Conservation (phyloP, 2,329 filamentous ascomycete species). For the Leptographium lundbergii region DNA sequence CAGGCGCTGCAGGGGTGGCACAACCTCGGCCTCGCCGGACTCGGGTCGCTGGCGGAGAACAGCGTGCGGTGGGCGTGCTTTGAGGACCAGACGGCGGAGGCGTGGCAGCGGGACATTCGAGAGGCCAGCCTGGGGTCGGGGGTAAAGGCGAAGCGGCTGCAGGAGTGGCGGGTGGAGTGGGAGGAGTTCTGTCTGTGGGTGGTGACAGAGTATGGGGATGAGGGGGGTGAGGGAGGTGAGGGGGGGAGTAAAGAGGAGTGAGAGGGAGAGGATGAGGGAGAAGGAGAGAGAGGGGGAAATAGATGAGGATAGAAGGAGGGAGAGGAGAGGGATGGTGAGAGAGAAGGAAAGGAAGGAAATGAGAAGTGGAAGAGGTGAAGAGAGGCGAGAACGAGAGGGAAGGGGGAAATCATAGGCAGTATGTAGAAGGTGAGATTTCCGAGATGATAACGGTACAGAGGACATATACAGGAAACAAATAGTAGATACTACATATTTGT, state of each 20-base stretch:
- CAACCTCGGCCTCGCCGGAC: slow-evolving; percentile 74
- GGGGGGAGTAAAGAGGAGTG: too few species aligned
- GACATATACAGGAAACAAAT: too few species aligned
- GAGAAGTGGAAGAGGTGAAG: too few species aligned
- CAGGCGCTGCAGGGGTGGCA: slow-evolving; percentile 85
- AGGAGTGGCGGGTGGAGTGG: slow-evolving; percentile 71
- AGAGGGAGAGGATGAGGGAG: slow-evolving; percentile 6
- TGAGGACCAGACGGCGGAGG: slow-evolving; percentile 59
- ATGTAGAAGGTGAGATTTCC: too few species aligned
- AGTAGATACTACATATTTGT: too few species aligned
- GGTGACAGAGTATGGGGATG: slow-evolving; percentile 58
- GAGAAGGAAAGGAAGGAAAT: not conserved
- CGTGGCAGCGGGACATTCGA: slow-evolving; percentile 62
- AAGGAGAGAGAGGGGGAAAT: not conserved
- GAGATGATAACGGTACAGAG: too few species aligned
- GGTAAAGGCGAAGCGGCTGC: slow-evolving; percentile 57
- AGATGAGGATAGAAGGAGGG: not conserved
- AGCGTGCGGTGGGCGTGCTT: slow-evolving; percentile 83
- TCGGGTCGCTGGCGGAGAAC: slow-evolving; percentile 83
- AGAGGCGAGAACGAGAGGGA: not conserved
- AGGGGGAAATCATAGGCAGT: too few species aligned
- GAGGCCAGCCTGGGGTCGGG: slow-evolving; percentile 61
- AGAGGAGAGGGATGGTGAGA: not conserved
- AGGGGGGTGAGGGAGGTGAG: slow-evolving; percentile 48
- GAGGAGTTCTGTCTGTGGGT: slow-evolving; percentile 89